Evolutionary conservation across 75 land plant genomes (phyloP).

Genomic region (Ceratopteris richardii): DNA sequence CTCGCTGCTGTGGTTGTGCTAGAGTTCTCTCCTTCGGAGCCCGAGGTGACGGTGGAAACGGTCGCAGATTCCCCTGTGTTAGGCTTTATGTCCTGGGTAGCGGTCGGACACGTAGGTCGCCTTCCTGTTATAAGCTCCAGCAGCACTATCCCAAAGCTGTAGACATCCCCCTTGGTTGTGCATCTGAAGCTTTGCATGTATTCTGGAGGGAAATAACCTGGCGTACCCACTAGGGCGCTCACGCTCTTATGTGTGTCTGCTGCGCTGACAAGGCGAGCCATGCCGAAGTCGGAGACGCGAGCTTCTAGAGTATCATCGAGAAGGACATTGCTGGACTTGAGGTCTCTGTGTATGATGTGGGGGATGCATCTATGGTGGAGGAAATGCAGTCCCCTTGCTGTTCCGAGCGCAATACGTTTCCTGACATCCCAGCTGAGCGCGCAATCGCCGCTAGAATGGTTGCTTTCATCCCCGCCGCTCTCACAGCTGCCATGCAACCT

Average conservation of each 20-base stretch:
- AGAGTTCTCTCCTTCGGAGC: neutral
- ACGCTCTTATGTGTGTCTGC: slow-evolving; percentile 47
- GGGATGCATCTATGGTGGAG: slow-evolving; percentile 60
- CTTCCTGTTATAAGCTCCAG: slow-evolving; percentile 46
- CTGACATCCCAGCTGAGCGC: slow-evolving; percentile 43
- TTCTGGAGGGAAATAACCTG: slow-evolving; percentile 52
- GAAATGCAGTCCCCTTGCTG: slow-evolving; percentile 47
- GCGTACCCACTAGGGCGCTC: slow-evolving; percentile 41
- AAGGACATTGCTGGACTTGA: slow-evolving; percentile 60
- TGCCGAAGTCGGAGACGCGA: slow-evolving; percentile 59
- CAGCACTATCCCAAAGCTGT: slow-evolving; percentile 49
- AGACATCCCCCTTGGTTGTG: slow-evolving; percentile 45
- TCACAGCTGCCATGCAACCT: slow-evolving; percentile 26
- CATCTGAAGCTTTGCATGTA: slow-evolving; percentile 52
- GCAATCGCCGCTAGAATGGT: slow-evolving; percentile 6
- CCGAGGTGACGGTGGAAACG: neutral
- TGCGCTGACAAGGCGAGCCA: slow-evolving; percentile 43
- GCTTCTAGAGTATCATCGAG: slow-evolving; percentile 47
- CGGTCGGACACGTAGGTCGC: slow-evolving; percentile 28
- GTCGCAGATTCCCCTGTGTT: neutral
- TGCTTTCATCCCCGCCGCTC: too few relatives aligned
- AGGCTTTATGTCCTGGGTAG: neutral
- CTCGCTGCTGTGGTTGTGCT: slow-evolving; percentile 12
- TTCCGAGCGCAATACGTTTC: slow-evolving; percentile 38
- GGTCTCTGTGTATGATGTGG: slow-evolving; percentile 57